These are phyloP conservation scores for Mortierella sp. DNA, from an alignment of 371 early-diverging fungal species.

Conservation along the genomic window DNA sequence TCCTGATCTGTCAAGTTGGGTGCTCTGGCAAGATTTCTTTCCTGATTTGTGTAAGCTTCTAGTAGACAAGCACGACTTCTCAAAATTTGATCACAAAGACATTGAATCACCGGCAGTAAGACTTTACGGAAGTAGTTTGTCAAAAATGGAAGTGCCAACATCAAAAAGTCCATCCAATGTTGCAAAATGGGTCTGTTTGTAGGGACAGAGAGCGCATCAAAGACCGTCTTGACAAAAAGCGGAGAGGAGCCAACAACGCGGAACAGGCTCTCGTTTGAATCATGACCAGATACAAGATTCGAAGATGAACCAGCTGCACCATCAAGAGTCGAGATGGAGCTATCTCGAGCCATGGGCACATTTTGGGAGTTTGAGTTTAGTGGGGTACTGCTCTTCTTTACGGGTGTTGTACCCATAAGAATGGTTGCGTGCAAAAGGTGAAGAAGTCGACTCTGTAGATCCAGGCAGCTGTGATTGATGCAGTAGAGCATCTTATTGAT, in stretches of 20 bases:
- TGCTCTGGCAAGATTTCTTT: conserved; percentile 7
- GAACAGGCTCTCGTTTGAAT: conserved; percentile 43
- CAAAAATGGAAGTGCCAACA: conserved; percentile 71
- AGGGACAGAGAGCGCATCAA: conserved; percentile 68
- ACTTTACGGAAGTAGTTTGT: conserved; percentile 71
- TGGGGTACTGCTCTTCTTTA: conserved; percentile 21
- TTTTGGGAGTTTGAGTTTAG: conserved; percentile 14
- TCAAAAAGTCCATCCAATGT: conserved; percentile 83
- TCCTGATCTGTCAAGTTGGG: conserved; percentile 61
- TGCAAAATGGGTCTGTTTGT: conserved; percentile 77
- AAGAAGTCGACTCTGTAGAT: conserved; percentile 80
- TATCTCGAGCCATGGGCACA: conserved; percentile 24
- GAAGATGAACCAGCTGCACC: conserved; percentile 12
- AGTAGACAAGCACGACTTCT: conserved; percentile 59
- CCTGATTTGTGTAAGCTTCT: conserved; percentile 33
- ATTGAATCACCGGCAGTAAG: conserved; percentile 72
- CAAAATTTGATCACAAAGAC: conserved; percentile 73
- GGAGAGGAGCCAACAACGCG: conserved; percentile 60
- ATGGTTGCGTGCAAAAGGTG: conserved; percentile 74
- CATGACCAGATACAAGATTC: conserved; percentile 6
- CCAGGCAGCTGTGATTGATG: conserved; percentile 64
- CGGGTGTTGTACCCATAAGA: conserved; percentile 57
- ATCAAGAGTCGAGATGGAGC: conserved; percentile 40
- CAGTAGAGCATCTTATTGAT: conserved; percentile 75
- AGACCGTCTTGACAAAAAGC: conserved; percentile 71